Evolutionary conservation across 164 flowering plant genomes (phyloP).

Genomic region (Vitis rotundifolia): DNA sequence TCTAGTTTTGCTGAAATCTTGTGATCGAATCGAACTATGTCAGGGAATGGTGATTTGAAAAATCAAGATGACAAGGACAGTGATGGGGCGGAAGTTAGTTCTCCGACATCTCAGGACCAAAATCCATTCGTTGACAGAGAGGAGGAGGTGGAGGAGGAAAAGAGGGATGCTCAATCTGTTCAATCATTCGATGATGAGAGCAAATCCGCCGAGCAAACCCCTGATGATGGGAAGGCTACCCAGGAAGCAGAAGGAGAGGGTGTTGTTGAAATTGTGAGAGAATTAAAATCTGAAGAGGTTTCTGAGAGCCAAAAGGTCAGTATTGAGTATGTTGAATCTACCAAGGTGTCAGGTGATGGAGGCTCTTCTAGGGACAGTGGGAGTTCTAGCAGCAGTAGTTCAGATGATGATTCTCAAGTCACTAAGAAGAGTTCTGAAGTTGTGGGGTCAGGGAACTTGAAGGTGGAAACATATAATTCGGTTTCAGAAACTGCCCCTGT

Average conservation of each 20-base stretch:
- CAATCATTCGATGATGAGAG: constrained; percentile 6
- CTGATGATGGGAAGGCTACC: constrained; percentile 3
- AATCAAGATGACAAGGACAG: constrained; percentile 45
- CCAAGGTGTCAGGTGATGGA: constrained; percentile 9
- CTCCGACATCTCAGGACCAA: constrained; percentile 38
- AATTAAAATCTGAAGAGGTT: constrained; percentile 15
- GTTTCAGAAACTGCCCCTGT: not conserved
- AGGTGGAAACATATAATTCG: constrained; percentile 3
- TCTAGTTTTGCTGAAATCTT: constrained; percentile 3
- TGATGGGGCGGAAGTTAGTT: constrained; percentile 38
- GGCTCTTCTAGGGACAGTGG: constrained; percentile 7
- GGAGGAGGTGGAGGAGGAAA: constrained; percentile 21
- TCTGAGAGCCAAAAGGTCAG: constrained; percentile 7
- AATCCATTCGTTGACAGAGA: constrained; percentile 15
- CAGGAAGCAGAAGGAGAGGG: constrained; percentile 1
- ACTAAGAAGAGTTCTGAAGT: constrained; percentile 13
- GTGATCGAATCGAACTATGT: constrained; percentile 17
- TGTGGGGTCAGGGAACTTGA: not conserved
- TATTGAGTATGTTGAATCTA: constrained; percentile 17
- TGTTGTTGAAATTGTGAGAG: constrained; percentile 22
- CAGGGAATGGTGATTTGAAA: constrained; percentile 41
- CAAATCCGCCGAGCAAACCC: constrained; percentile 6
- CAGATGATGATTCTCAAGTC: constrained; percentile 35
- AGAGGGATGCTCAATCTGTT: constrained; percentile 11
- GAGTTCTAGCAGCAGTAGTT: constrained; percentile 30